Base-by-base conservation (phyloP, 1,139 yeast genomes). In the Lodderomyces margitis region DNA sequence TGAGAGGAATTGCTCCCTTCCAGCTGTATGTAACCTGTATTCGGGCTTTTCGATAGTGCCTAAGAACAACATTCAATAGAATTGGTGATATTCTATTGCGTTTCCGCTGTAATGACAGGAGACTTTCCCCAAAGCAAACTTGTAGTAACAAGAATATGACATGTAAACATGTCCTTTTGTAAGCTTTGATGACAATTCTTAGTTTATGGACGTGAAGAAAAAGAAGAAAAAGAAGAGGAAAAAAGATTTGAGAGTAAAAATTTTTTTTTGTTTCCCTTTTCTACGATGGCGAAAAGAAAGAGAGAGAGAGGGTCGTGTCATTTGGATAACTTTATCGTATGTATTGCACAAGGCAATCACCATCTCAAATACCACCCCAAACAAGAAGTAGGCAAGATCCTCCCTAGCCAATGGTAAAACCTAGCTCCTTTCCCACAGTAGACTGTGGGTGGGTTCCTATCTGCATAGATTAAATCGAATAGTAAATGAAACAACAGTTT, bases 111-210 rank as follows among this genome's bases (percentile, higher is more conserved):
- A 60, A 54, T 64, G 89, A 87, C 89, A 83, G 94, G 92, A 84
- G 94, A 85, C 94, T 85, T 85, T 85, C 92, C 94, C 94, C 92
- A 79, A 84, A 83, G 89, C 88, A 61, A 61, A 43, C 10, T 28
- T 44, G 57, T 5, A 5, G 4, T 15, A 10, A 20, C n/a, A 31
- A 12, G 36, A 2, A n/a, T 12, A 14, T 27, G 21, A 21, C 23
- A 32, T 19, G 24, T 11, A 32, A 14, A 41, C 17, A 31, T 35
- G 37, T 66, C 80, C 73, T 74, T 80, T 53, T 73, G 91, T 68
- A 68, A 65, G 86, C 91, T 83, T 85, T 83, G 92, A 80, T 60
- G 81, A 81, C 89, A 84, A 83, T 81, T 84, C 87, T 83, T 83
- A 68, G 79, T 62, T 74, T 80, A 76, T 74, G 81, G 65, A 72